These are phyloP conservation scores for Arxiozyma telluris DNA, from an alignment of 1,139 yeast genomes.

Conservation along the genomic window DNA sequence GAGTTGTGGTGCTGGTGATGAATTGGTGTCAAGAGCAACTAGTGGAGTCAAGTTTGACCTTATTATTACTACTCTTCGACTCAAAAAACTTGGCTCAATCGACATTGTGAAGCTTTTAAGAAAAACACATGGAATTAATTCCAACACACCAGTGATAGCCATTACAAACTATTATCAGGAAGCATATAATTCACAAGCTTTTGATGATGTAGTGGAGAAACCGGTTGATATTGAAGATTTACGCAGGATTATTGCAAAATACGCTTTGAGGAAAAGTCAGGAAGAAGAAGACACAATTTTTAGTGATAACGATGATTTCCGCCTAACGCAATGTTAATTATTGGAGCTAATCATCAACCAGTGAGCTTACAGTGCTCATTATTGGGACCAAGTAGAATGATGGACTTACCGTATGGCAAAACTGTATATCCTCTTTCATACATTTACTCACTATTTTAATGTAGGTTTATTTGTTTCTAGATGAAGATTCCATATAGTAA, in stretches of 20 bases:
- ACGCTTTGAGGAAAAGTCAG: constrained; percentile 27
- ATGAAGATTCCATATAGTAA: background rate
- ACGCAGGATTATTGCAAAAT: constrained; percentile 26
- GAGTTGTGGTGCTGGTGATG: constrained; percentile 72
- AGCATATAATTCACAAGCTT: constrained; percentile 49
- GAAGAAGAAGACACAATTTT: constrained; percentile 27
- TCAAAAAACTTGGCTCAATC: constrained; percentile 56
- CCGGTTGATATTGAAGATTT: constrained; percentile 51
- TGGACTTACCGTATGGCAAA: no score
- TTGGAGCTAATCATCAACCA: background rate
- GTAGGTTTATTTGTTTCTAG: background rate
- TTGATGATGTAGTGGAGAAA: constrained; percentile 66
- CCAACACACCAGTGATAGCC: constrained; percentile 70
- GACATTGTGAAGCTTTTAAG: constrained; percentile 74
- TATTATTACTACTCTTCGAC: constrained; percentile 65
- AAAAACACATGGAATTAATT: constrained; percentile 66
- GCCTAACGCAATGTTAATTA: background rate
- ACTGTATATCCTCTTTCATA: no score
- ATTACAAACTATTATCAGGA: constrained; percentile 67
- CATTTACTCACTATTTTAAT: background rate
- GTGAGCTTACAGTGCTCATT: no score
- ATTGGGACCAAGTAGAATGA: no score
- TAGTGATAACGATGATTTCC: constrained; percentile 18
- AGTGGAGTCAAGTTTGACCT: constrained; percentile 79
- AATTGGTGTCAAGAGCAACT: constrained; percentile 70